These are phyloP conservation scores for Calamus simplicifolius DNA, from an alignment of 176 grass and related monocot genomes.

Conservation along the genomic window DNA sequence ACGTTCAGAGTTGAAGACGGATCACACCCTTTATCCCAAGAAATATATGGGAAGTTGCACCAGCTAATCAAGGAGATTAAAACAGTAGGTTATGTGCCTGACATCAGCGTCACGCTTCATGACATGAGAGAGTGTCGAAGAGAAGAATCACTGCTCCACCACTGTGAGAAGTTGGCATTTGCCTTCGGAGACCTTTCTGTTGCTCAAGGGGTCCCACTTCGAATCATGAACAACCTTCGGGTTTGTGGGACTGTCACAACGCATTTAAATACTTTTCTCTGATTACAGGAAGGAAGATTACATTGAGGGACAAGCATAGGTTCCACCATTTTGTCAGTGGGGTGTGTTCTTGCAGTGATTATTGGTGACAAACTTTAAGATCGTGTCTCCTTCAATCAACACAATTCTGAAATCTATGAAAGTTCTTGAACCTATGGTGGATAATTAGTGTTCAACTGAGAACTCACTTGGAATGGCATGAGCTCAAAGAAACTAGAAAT, in stretches of 20 bases:
- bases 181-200: constrained; percentile 33
- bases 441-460: no score
- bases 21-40: constrained; percentile 24
- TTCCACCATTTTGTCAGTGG: constrained; percentile 28
- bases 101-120: constrained; percentile 32
- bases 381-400: no score
- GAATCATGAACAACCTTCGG: constrained; percentile 39
- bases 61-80: constrained; percentile 26
- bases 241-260: constrained; percentile 36
- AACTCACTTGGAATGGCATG: no score
- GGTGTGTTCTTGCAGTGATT: constrained; percentile 32
- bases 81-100: constrained; percentile 31
- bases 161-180: constrained; percentile 40
- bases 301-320: constrained; percentile 33
- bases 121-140: constrained; percentile 15
- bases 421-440: no score
- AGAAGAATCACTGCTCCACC: constrained; percentile 31
- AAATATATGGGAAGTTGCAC: constrained; percentile 29
- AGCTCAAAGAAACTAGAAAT: no score
- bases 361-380: constrained; percentile 22
- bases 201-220: constrained; percentile 17
- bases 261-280: constrained; percentile 35
- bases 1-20: constrained; percentile 35
- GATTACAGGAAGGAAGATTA: constrained; percentile 27
- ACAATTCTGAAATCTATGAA: no score